Evolutionary conservation across 2,329 filamentous ascomycete species (phyloP), one percentile per base, ranked within the genome.

Genomic region (Hirsutella rhossiliensis): DNA sequence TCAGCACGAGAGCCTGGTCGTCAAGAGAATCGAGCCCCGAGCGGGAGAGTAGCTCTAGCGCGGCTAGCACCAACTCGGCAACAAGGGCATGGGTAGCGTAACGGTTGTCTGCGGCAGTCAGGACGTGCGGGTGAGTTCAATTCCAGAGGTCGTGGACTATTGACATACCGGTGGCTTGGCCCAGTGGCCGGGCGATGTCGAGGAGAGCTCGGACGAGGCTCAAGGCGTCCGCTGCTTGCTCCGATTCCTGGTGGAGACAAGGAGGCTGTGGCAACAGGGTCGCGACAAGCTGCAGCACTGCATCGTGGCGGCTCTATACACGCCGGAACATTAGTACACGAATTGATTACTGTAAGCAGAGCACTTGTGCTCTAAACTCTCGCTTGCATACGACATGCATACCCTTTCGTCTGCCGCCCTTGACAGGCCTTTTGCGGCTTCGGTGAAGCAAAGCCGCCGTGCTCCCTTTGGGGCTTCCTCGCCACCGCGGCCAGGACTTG

Each of bases 11-110:
- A 28, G 48, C 45, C 36, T 43, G 38, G 17, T 50, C 49, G 11
- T 53, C 46, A 4, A 54, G 43, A 11, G 11, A 5, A 5, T 43
- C 19, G 2, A 42, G 38, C 15, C 43, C 36, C 12, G 9, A 29
- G 12, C 48, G 49, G 6, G 49, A 48, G 9, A 66, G 46, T 3
- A 56, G 28, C 3, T 46, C 32, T 3, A 68, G 46, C 31, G 53
- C 56, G 4, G 56, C 57, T 11, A 62, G 47, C 2, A 47, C 52
- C 17, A 51, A 50, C 47, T 63, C 61, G 5, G 48, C 44, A 2
- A 47, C 42, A 13, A 54, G 43, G 8, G 45, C 43, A 7, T 44
- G 40, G n/a, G 28, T 18, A 29, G 15, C 8, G 12, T n/a, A 28
- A 31, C 2, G 9, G 23, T 27, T 27, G 23, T 45, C 44, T 45